Percentiles rank a stretch among this genome's conserved stretches.
These are phyloP conservation scores for Calonectria pseudoreteaudii DNA, from an alignment of 2,329 filamentous ascomycete genomes.

Conservation along the genomic window DNA sequence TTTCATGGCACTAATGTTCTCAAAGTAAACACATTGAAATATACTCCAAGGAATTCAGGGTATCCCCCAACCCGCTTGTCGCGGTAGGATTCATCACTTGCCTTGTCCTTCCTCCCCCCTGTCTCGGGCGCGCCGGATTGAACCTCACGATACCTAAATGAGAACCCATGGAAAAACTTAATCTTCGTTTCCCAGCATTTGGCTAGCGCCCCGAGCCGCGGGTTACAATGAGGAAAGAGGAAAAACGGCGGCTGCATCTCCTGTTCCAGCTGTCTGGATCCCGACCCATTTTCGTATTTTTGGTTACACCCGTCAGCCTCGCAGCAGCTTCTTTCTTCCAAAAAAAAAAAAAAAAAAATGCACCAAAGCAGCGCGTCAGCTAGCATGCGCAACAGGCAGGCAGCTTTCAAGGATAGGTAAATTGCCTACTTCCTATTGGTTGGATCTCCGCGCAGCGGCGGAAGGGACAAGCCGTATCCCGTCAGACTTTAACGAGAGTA, in stretches of 20 bases:
- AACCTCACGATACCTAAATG: background rate
- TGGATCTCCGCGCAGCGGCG: background rate
- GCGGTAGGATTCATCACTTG: background rate
- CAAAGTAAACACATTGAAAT: background rate
- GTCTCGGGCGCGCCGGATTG: background rate
- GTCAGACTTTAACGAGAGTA: background rate
- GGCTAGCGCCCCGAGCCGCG: background rate
- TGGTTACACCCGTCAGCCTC: background rate
- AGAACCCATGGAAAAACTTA: constrained; percentile 4
- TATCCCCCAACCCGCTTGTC: background rate
- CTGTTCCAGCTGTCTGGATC: background rate
- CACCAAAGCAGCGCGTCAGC: background rate
- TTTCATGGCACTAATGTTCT: background rate
- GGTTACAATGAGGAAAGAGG: background rate
- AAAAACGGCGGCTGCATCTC: background rate
- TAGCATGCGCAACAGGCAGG: background rate
- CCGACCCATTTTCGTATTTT: background rate
- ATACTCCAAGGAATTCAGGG: background rate
- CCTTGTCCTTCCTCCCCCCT: too few relatives aligned
- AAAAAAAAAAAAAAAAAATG: too few relatives aligned
- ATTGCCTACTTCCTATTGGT: background rate
- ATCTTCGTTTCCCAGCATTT: background rate
- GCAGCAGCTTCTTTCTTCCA: background rate
- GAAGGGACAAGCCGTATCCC: background rate
- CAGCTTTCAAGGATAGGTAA: background rate